Evolutionary conservation across 2,329 filamentous ascomycete genomes (phyloP).

Genomic region (Botrytis medusae): DNA sequence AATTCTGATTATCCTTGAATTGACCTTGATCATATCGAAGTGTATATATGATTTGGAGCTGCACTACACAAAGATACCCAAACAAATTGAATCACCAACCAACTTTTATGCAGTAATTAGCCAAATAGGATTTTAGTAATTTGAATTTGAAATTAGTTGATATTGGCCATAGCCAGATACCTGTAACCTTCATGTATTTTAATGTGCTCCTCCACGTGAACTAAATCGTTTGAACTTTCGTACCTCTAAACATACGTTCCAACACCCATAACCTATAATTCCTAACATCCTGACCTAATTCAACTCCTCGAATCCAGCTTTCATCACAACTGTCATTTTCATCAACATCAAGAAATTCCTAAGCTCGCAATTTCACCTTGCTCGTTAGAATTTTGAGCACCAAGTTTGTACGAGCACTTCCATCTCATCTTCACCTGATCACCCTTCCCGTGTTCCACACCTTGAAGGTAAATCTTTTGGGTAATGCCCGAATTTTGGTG

Average conservation of each 20-base stretch:
- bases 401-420: conserved; percentile 78
- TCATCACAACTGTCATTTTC: not conserved
- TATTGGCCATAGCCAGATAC: conserved; percentile 6
- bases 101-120: not conserved
- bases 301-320: not conserved
- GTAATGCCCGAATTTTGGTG: conserved; percentile 71
- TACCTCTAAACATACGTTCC: conserved; percentile 1
- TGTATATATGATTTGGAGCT: not conserved
- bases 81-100: not conserved
- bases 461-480: conserved; percentile 76
- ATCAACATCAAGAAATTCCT: conserved; percentile 63
- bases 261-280: conserved; percentile 2
- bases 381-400: conserved; percentile 66
- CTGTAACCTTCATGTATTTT: conserved; percentile 1
- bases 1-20: no score
- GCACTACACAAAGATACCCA: not conserved
- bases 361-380: conserved; percentile 83
- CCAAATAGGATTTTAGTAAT: not conserved
- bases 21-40: not conserved
- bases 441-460: conserved; percentile 69
- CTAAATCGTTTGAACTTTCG: conserved; percentile 4
- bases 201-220: conserved; percentile 1
- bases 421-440: conserved; percentile 85
- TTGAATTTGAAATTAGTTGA: not conserved
- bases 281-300: not conserved